Evolutionary conservation across 805 yeast genomes (phyloP).

Genomic region (Lipomyces japonicus): DNA sequence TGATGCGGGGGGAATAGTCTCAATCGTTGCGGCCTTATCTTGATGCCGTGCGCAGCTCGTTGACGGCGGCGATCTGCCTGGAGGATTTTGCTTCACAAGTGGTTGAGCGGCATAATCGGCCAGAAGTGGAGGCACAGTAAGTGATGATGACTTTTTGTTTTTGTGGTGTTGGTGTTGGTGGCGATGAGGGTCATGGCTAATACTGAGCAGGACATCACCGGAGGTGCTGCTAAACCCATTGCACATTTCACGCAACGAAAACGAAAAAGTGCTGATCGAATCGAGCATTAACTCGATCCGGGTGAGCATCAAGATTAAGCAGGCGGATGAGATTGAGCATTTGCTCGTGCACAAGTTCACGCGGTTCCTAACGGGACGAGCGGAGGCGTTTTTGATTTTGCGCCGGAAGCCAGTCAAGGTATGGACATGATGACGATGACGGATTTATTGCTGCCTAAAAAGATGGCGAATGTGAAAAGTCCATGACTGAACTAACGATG

Average conservation of each 20-base stretch:
- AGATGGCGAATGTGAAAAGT: too few relatives aligned
- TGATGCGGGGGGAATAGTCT: too few relatives aligned
- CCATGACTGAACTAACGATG: not conserved
- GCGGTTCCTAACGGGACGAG: slow-evolving; percentile 88
- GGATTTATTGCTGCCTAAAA: not conserved
- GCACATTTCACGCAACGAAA: slow-evolving; percentile 86
- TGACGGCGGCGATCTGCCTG: slow-evolving; percentile 88
- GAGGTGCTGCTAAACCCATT: slow-evolving; percentile 86
- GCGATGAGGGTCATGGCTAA: not conserved
- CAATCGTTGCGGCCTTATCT: slow-evolving; percentile 95
- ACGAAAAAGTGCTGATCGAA: slow-evolving; percentile 87
- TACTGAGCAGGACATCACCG: slow-evolving; percentile 55
- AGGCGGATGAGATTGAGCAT: slow-evolving; percentile 95
- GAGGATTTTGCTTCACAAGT: slow-evolving; percentile 93
- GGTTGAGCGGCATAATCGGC: slow-evolving; percentile 95
- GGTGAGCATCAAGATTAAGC: slow-evolving; percentile 87
- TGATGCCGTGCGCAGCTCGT: slow-evolving; percentile 86
- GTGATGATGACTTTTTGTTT: not conserved
- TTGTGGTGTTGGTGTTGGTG: not conserved
- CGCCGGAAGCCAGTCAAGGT: slow-evolving; percentile 79
- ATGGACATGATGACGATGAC: not conserved
- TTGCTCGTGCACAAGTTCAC: slow-evolving; percentile 93
- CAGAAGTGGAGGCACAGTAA: slow-evolving; percentile 79
- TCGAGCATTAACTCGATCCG: slow-evolving; percentile 91
- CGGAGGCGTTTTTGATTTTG: slow-evolving; percentile 86